Evolutionary conservation across 192 early-diverging fungal species (phyloP).

Genomic region (Podila epigama): DNA sequence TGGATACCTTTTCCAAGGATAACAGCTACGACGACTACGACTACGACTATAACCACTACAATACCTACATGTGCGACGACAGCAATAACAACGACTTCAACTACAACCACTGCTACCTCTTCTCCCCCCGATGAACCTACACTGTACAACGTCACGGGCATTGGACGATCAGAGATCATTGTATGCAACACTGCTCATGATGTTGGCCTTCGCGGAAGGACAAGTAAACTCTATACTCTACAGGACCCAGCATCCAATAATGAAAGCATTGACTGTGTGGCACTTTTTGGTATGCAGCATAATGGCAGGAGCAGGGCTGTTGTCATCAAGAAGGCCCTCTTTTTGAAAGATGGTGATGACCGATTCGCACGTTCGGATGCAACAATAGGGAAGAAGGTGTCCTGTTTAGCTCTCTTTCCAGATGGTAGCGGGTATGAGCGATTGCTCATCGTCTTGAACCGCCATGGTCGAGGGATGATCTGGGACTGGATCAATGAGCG

Average conservation of each 20-base stretch:
- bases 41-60: no score
- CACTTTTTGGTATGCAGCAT: slow-evolving; percentile 28
- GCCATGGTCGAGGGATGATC: slow-evolving; percentile 25
- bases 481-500: slow-evolving; percentile 42
- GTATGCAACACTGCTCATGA: neutral
- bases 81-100: neutral
- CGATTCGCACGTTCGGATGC: slow-evolving; percentile 3
- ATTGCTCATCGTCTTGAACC: slow-evolving; percentile 25
- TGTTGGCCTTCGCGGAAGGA: slow-evolving; percentile 5
- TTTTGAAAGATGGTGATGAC: neutral
- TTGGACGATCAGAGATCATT: no score
- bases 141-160: slow-evolving; percentile 3
- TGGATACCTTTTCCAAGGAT: no score
- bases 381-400: slow-evolving; percentile 26
- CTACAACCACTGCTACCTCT: neutral
- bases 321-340: slow-evolving; percentile 25
- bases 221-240: slow-evolving; percentile 23
- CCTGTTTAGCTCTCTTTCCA: slow-evolving; percentile 37
- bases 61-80: no score
- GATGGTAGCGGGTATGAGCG: slow-evolving; percentile 20
- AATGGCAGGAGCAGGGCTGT: slow-evolving; percentile 15
- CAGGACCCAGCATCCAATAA: neutral
- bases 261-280: slow-evolving; percentile 26
- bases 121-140: neutral
- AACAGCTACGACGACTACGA: no score